phyloP scores from a whole-genome alignment of 1,284 basidiomycete genomes.

The Microstroma glucosiphilum region DNA sequence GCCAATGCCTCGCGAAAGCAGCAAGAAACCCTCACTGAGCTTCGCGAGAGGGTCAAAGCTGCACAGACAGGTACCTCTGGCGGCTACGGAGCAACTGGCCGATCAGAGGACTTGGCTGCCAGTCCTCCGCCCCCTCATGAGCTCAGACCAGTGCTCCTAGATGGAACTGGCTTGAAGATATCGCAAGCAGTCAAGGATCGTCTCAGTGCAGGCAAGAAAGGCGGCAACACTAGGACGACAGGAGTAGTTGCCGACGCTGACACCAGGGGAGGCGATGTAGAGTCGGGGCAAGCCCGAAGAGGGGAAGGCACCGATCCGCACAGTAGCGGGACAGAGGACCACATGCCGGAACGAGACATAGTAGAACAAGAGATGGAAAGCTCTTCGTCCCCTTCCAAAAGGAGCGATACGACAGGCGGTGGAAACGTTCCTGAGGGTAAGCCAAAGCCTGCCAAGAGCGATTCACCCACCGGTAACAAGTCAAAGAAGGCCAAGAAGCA shows the following conservation, averaged over 20 bases:
- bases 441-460: background rate
- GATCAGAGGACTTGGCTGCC: slow-evolving; percentile 1
- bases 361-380: background rate
- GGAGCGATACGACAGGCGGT: background rate
- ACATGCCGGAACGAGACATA: too few relatives aligned
- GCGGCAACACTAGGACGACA: too few relatives aligned
- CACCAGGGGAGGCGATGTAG: background rate
- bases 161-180: slow-evolving; percentile 24
- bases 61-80: background rate
- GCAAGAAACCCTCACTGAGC: background rate
- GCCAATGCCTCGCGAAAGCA: too few relatives aligned
- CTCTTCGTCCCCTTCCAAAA: background rate
- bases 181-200: background rate
- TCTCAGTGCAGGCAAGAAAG: too few relatives aligned
- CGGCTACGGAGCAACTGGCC: background rate
- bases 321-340: too few relatives aligned
- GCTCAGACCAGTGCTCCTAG: slow-evolving; percentile 21
- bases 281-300: too few relatives aligned
- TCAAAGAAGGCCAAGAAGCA: too few relatives aligned
- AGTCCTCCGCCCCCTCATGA: background rate
- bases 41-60: background rate
- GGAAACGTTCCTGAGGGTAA: too few relatives aligned
- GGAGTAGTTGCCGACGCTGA: too few relatives aligned
- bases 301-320: too few relatives aligned
- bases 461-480: background rate